Percentiles rank a stretch among this genome's conserved stretches.
Conservation (phyloP, 2,329 filamentous ascomycete species). For the Neopestalotiopsis sp. region DNA sequence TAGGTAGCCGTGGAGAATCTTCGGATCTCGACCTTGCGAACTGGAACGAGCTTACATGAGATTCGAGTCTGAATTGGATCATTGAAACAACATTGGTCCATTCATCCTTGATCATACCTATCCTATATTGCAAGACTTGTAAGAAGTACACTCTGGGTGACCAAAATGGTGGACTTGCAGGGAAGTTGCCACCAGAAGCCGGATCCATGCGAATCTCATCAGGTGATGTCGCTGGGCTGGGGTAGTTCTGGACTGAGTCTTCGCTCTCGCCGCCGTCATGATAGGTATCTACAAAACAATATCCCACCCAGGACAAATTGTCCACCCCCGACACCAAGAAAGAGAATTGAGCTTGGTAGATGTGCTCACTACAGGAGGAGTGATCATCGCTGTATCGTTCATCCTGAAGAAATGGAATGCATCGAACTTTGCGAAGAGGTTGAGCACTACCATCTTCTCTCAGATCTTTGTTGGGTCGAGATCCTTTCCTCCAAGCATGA, state of each 20-base stretch:
- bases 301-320: neutral
- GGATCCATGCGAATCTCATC: neutral
- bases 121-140: slow-evolving; percentile 16
- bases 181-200: neutral
- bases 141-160: slow-evolving; percentile 20
- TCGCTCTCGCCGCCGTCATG: neutral
- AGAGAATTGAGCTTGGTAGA: neutral
- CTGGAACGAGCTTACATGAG: neutral
- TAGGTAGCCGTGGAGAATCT: too few species aligned
- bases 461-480: neutral
- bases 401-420: neutral
- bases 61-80: slow-evolving; percentile 16
- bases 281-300: slow-evolving; percentile 1
- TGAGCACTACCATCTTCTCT: neutral
- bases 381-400: neutral
- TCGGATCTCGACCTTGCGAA: too few species aligned
- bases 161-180: neutral
- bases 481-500: slow-evolving; percentile 5
- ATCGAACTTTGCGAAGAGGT: neutral
- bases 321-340: neutral
- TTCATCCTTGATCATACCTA: slow-evolving; percentile 22
- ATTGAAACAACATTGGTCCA: slow-evolving; percentile 19
- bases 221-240: neutral
- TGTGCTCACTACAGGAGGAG: neutral
- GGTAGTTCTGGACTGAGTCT: neutral